Conservation (phyloP, 73 alveolate genomes). For the Effrenium voratum region DNA sequence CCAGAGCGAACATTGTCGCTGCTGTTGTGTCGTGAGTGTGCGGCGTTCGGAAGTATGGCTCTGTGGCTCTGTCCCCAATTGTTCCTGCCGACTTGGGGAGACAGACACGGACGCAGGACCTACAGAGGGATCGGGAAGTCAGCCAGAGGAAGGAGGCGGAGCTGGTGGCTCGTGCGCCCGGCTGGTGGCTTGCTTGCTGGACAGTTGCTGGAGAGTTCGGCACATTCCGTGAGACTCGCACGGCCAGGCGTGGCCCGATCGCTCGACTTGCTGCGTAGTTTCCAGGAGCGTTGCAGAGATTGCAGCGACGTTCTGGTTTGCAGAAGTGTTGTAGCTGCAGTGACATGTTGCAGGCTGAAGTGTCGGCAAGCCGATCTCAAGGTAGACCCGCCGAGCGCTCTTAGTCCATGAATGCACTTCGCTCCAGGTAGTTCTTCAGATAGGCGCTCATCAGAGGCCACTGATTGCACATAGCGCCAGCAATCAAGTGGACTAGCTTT, state of each 20-base stretch:
- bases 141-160: constrained; percentile 68
- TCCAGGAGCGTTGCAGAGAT: constrained; percentile 20
- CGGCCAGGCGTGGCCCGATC: constrained; percentile 66
- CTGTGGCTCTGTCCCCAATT: background rate
- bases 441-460: too few relatives aligned
- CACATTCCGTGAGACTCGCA: background rate
- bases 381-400: too few relatives aligned
- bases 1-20: background rate
- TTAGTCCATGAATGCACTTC: too few relatives aligned
- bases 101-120: constrained; percentile 34
- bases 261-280: constrained; percentile 34
- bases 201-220: background rate
- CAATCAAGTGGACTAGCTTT: too few relatives aligned
- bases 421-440: too few relatives aligned
- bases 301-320: background rate
- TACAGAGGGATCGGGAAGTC: constrained; percentile 68
- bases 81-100: too few relatives aligned
- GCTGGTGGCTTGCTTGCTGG: background rate
- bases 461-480: too few relatives aligned
- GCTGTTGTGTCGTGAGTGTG: background rate
- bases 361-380: background rate
- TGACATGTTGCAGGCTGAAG: background rate
- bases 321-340: background rate
- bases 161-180: constrained; percentile 47
- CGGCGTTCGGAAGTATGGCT: background rate